These are phyloP conservation scores for Sporothrix variecibatus DNA, from an alignment of 2,329 filamentous ascomycete species.

Conservation along the genomic window DNA sequence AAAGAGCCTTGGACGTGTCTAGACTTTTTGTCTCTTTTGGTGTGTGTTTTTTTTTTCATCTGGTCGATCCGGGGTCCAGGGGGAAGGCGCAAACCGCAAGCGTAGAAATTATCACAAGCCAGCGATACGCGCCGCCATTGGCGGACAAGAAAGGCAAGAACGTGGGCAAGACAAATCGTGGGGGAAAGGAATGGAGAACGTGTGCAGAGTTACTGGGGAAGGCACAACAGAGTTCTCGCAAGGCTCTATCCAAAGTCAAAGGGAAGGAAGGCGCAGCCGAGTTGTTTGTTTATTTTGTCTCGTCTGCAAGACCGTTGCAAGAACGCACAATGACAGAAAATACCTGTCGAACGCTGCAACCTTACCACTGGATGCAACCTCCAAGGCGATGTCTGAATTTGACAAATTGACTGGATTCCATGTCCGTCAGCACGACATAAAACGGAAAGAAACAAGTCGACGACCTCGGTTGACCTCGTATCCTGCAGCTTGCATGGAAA, in stretches of 20 bases:
- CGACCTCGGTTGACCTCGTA: background rate
- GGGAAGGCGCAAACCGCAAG: conserved; percentile 12
- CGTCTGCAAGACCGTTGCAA: background rate
- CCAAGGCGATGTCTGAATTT: background rate
- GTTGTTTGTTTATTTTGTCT: background rate
- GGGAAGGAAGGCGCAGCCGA: background rate
- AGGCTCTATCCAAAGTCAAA: background rate
- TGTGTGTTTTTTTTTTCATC: background rate
- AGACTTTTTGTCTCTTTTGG: background rate
- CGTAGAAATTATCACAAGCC: conserved; percentile 2
- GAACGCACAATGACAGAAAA: background rate
- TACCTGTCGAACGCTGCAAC: background rate
- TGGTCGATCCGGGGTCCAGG: background rate
- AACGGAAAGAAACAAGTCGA: background rate
- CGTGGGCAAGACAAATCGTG: background rate
- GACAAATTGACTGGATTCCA: background rate
- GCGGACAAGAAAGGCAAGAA: conserved; percentile 1
- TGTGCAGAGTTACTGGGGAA: background rate
- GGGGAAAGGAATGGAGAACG: background rate
- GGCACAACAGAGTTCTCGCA: background rate
- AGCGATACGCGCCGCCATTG: conserved; percentile 12
- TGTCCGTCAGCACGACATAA: conserved; percentile 2
- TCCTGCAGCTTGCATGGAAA: too few relatives aligned
- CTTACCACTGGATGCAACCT: conserved; percentile 1
- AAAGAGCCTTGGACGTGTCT: background rate